Evolutionary conservation across 257 asterid genomes (phyloP), one percentile per base, ranked within the genome.

Genomic region (Solanum raphanifolium): DNA sequence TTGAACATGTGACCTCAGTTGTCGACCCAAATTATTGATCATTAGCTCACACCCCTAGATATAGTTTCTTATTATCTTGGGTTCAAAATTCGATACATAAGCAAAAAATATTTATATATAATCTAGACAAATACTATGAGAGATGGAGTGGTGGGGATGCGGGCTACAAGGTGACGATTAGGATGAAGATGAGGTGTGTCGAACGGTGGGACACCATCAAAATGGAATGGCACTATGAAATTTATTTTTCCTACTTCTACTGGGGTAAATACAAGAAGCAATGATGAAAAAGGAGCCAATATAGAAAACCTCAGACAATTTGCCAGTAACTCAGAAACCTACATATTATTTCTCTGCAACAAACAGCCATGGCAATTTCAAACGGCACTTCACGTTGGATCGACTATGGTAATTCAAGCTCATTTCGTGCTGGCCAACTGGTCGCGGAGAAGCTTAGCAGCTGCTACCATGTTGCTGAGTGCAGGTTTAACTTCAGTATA

Each of bases 401-500:
- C 58, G 13, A 74, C 18, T 20, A 74, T 35, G 48, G 82, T 21
- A 10, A 35, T 8, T 76, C 58, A n/a, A 71, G 12, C 32, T 85
- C 66, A 85, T 2, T 87, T 79, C 5, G 48, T 38, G 60, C 87
- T 69, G 41, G 86, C n/a, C 62, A 85, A 46, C 66, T 85, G 87
- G 34, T 93, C 73, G 65, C 99, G 92, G 92, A 96, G 95, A 41
- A 88, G 92, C 93, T 95, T 96, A 83, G 98, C 98, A 9, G 98
- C 99, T n/a, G 95, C 86, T 34, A 96, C 98, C 99, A 95, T 94
- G 92, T 92, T 89, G 69, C 88, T 93, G n/a, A 96, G 98, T 52
- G 99, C 99, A 0, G 98, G 99, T 89, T 95, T 96, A 82, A 96
- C 99, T 90, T 96, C 99, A 1, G 89, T 52, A 85, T 96, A 96